Evolutionary conservation across 2,329 filamentous ascomycete genomes (phyloP).

Genomic region (Aschersonia sp.): DNA sequence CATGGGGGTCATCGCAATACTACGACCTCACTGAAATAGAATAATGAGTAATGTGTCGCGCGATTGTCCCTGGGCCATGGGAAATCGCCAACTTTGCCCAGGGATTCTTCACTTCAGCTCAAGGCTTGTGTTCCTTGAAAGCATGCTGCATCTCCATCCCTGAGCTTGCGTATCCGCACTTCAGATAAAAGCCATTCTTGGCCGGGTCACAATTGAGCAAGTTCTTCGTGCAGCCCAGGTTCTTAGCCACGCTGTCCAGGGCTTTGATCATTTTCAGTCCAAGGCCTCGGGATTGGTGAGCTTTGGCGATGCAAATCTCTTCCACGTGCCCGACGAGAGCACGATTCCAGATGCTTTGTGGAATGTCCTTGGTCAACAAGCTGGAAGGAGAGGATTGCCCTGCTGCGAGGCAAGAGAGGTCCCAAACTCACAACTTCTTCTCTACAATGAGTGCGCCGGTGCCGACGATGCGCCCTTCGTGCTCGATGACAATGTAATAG

Average conservation of each 20-base stretch:
- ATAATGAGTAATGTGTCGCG: no score
- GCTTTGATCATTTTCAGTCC: conserved; percentile 65
- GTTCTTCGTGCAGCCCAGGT: conserved; percentile 67
- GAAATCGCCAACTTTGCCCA: no score
- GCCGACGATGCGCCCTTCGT: conserved; percentile 50
- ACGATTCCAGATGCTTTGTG: conserved; percentile 44
- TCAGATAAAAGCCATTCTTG: conserved; percentile 63
- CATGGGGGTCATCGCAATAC: no score
- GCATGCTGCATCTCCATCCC: conserved; percentile 9
- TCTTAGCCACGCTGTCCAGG: conserved; percentile 55
- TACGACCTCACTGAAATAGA: no score
- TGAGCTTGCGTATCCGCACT: conserved; percentile 10
- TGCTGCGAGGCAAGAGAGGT: not conserved
- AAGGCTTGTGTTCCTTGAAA: not conserved
- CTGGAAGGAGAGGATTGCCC: no score
- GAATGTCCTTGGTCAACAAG: no score
- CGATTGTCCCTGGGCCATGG: no score
- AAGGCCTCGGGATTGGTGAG: conserved; percentile 70
- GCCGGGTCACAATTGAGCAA: conserved; percentile 67
- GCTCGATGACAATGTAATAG: conserved; percentile 57
- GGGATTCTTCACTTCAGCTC: no score
- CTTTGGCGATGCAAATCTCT: conserved; percentile 66
- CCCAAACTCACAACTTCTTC: conserved; percentile 43
- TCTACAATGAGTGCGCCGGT: conserved; percentile 67
- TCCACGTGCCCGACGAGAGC: conserved; percentile 67